These are phyloP conservation scores for Arthroderma sp. DNA, from an alignment of 2,329 filamentous ascomycete genomes.

Conservation along the genomic window DNA sequence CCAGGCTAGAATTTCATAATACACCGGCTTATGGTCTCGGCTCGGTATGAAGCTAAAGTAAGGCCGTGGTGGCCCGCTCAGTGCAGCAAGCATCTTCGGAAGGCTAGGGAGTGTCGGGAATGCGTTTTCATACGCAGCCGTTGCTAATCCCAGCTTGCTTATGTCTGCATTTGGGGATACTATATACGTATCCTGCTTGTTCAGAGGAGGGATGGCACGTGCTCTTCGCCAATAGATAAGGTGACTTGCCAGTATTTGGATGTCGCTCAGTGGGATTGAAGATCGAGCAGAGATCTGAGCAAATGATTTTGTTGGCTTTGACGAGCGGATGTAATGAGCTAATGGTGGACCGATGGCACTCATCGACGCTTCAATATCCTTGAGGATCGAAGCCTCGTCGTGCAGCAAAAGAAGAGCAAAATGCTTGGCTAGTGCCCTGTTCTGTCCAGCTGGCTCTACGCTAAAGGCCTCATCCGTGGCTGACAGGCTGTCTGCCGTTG, in stretches of 20 bases:
- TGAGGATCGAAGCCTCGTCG: slow-evolving; percentile 67
- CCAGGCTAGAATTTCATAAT: slow-evolving; percentile 87
- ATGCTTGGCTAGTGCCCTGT: slow-evolving; percentile 59
- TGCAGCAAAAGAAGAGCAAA: slow-evolving; percentile 76
- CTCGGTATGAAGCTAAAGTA: slow-evolving; percentile 77
- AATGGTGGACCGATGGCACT: slow-evolving; percentile 65
- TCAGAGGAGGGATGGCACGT: slow-evolving; percentile 78
- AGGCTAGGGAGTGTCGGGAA: slow-evolving; percentile 77
- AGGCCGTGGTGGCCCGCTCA: slow-evolving; percentile 67
- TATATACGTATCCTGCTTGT: slow-evolving; percentile 80
- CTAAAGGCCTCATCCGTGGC: slow-evolving; percentile 49
- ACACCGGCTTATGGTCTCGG: slow-evolving; percentile 73
- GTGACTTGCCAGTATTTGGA: slow-evolving; percentile 79
- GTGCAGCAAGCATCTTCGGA: slow-evolving; percentile 70
- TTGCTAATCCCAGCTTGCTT: slow-evolving; percentile 54
- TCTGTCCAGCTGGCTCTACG: slow-evolving; percentile 45
- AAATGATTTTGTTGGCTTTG: slow-evolving; percentile 53
- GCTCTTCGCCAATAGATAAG: slow-evolving; percentile 94
- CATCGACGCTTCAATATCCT: slow-evolving; percentile 53
- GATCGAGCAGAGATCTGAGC: slow-evolving; percentile 50
- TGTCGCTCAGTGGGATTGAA: slow-evolving; percentile 62
- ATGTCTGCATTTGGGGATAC: slow-evolving; percentile 82
- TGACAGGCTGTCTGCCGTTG: slow-evolving; percentile 68
- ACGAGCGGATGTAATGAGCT: slow-evolving; percentile 54
- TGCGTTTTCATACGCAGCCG: slow-evolving; percentile 56